phyloP scores from a whole-genome alignment of 345 rosid genomes.

The Balakata baccata region DNA sequence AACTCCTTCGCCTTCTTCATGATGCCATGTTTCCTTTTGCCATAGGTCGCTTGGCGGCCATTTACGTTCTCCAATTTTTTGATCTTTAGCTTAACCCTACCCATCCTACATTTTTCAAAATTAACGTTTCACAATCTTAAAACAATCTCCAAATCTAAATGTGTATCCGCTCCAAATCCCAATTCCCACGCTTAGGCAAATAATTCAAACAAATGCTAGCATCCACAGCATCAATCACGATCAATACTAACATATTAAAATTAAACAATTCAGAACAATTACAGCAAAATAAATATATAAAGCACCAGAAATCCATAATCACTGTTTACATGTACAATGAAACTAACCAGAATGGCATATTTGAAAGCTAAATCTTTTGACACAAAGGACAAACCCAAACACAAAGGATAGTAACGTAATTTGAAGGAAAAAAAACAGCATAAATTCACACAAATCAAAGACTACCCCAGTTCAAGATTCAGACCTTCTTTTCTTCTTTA shows the following conservation, averaged over 20 bases:
- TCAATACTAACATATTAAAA: not conserved
- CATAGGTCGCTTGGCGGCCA: constrained; percentile 69
- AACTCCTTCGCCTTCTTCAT: constrained; percentile 75
- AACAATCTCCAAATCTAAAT: not conserved
- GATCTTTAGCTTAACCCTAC: constrained; percentile 75
- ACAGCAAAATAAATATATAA: not conserved
- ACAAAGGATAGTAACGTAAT: not conserved
- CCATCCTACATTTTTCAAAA: constrained; percentile 51
- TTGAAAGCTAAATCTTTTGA: not conserved
- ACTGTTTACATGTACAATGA: not conserved
- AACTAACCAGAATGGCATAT: not conserved
- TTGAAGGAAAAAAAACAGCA: not conserved
- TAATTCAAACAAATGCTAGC: not conserved
- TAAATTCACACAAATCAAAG: not conserved
- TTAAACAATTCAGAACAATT: not conserved
- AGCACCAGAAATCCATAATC: not conserved
- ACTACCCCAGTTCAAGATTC: not conserved
- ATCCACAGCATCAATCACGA: not conserved
- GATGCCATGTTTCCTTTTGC: constrained; percentile 70
- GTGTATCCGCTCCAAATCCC: not conserved
- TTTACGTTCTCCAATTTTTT: constrained; percentile 59
- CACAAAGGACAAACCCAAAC: not conserved
- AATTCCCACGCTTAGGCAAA: not conserved
- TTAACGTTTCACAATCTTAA: not conserved
- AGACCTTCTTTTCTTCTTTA: not conserved